Evolutionary conservation across 176 grass and related monocot species (phyloP), one percentile per base, ranked within the genome.

Genomic region (Oropetium thomaeum): DNA sequence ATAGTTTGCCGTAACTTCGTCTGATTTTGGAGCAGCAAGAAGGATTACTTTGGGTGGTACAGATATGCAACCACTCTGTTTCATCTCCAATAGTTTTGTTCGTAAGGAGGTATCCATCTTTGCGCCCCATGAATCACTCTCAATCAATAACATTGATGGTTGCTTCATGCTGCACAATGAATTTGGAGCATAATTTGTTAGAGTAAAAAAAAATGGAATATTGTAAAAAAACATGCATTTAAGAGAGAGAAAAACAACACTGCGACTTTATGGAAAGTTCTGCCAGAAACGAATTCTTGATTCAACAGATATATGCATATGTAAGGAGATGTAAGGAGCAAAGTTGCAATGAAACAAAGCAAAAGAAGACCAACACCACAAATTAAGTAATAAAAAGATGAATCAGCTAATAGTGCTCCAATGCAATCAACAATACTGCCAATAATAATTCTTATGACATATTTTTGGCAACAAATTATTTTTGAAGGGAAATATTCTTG

Each of bases 131-230:
- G 82, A 88, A 82, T 99, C 96, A 51, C 80, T 82, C 73, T 99
- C 92, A 41, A 99, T 83, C 79, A 99, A 87, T 53, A 99, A 65
- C 79, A 95, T 80, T 33, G 79, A 90, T 31, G 32, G 77, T 29
- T 65, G 58, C 33, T 81, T 86, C 33, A 29, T 81, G 80, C 84
- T 92, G 78, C 71, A 77, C 15, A 73, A 77, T 10, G 59, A 79
- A 79, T 61, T 68, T 8, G 6, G 29, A 75, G 58, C n/a, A 81
- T 1, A 61, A 10, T 45, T 42, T 75, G 35, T 83, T 64, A 53
- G 31, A 45, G 22, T 70, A 75, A 75, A 78, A 63, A 16, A 74
- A 40, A 55, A 38, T 2, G 59, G n/a, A 26, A 53, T 34, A 22
- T 29, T n/a, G n/a, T n/a, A n/a, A n/a, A 62, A 43, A 26, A 47